phyloP scores from a whole-genome alignment of 1,139 yeast species.

The Wickerhamomyces sp. region DNA sequence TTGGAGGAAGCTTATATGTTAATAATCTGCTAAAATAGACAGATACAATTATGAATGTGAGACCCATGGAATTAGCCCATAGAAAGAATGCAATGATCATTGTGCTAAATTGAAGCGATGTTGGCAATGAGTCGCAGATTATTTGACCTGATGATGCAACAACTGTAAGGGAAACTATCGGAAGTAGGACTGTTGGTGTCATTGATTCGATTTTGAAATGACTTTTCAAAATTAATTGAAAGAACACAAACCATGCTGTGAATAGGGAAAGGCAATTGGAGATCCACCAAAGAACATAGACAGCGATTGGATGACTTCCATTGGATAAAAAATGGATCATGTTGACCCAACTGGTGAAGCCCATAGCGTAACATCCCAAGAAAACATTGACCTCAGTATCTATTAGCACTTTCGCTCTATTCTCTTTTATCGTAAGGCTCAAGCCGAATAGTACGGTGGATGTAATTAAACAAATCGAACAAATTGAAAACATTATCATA shows the following conservation, averaged over 20 bases:
- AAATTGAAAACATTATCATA: conserved; percentile 51
- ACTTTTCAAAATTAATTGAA: conserved; percentile 37
- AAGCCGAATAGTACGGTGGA: conserved; percentile 35
- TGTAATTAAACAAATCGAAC: conserved; percentile 42
- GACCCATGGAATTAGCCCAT: conserved; percentile 63
- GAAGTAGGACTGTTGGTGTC: conserved; percentile 40
- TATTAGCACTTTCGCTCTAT: conserved; percentile 30
- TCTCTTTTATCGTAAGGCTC: conserved; percentile 35
- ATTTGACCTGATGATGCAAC: conserved; percentile 62
- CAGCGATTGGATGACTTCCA: conserved; percentile 35
- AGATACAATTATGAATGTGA: conserved; percentile 53
- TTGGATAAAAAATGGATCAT: conserved; percentile 32
- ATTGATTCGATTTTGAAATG: conserved; percentile 22
- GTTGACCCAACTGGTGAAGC: conserved; percentile 58
- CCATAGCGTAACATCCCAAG: conserved; percentile 81
- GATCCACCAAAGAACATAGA: conserved; percentile 68
- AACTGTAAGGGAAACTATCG: conserved; percentile 75
- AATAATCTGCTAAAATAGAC: conserved; percentile 57
- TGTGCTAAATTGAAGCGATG: conserved; percentile 43
- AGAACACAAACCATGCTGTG: conserved; percentile 53
- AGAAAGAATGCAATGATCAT: conserved; percentile 49
- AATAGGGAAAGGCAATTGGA: conserved; percentile 46
- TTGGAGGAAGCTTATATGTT: conserved; percentile 53
- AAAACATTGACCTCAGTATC: conserved; percentile 51
- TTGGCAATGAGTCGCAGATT: conserved; percentile 41